phyloP scores from a whole-genome alignment of 1,284 basidiomycete species.

The Cystobasidium pallidum region DNA sequence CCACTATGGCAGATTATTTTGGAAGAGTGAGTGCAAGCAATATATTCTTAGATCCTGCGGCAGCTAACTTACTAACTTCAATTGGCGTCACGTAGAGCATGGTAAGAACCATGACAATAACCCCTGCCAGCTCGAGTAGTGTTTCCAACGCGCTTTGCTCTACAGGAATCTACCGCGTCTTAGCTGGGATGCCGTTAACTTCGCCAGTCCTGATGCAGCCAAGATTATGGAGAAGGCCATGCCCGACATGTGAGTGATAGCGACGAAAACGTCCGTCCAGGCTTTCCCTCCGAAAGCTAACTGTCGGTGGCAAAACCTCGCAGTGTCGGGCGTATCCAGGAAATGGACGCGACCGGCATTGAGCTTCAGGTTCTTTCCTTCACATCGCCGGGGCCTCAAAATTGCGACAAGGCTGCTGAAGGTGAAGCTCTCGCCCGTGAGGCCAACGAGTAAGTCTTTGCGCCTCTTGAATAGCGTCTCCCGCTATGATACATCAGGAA shows the following conservation, averaged over 20 bases:
- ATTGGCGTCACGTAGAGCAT: background rate
- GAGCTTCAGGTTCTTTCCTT: conserved; percentile 38
- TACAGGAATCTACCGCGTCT: conserved; percentile 39
- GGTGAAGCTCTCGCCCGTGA: conserved; percentile 35
- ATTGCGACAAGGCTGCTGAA: conserved; percentile 22
- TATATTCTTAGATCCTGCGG: no score
- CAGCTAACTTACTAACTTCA: background rate
- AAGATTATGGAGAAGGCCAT: conserved; percentile 38
- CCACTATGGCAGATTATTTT: conserved; percentile 24
- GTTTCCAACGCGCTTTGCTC: background rate
- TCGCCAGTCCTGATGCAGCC: conserved; percentile 27
- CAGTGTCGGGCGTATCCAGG: conserved; percentile 30
- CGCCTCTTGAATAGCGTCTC: background rate
- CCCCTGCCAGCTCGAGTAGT: background rate
- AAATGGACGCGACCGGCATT: conserved; percentile 40
- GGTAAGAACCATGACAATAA: no score
- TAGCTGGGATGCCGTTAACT: conserved; percentile 33
- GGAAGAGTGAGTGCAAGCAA: conserved; percentile 21
- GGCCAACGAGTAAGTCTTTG: conserved; percentile 33
- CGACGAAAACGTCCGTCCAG: background rate
- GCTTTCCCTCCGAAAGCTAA: background rate
- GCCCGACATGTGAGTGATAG: conserved; percentile 16
- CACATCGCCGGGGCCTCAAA: conserved; percentile 42
- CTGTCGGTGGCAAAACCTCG: background rate
- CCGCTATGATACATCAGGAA: background rate